Evolutionary conservation across 768 basidiomycete species (phyloP), one percentile per base, ranked within the genome.

Genomic region (Neoboletus subvelutipes): DNA sequence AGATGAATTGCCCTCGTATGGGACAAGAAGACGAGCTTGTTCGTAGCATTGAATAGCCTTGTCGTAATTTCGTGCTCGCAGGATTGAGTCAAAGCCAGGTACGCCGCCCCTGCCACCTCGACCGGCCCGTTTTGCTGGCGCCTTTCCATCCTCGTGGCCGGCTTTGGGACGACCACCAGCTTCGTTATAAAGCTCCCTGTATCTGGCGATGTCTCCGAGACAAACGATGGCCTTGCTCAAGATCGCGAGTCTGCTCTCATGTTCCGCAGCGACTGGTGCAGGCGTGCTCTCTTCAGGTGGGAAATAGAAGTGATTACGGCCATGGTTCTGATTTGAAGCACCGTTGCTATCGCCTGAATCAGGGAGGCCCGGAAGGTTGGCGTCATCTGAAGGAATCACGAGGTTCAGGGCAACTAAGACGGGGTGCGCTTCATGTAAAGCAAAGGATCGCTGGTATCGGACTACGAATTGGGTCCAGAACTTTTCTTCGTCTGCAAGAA

Each of bases 151-250:
- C 61, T 90, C 87, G 40, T 87, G 85, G 18, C 87, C 87, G 0
- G 83, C 86, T 63, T 78, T 82, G 18, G 86, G 79, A 51, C 87
- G 78, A 24, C 86, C 80, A 29, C 83, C 80, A 49, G 79, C 73
- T 60, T 93, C 92, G 65, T 86, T 90, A 65, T 96, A 97, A 41
- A 89, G 84, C 65, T 98, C 95, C 55, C 88, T 81, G 73, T 99
- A 99, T 41, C 97, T 82, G 57, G 94, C 91, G 47, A 99, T 87
- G 67, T 99, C 97, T 12, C 97, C 97, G 10, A 95, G 80, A 70
- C 90, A 96, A 20, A 98, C 86, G 52, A 99, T 76, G 9, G 89
- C 86, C 75, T 96, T 97, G 75, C 87, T 89, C 42, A 94, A 75
- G 43, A 91, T 85, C 11, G 84, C 82, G n/a, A 95, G 76, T 55